These are phyloP conservation scores for Fraxinus sp. DNA, from an alignment of 305 asterid genomes.

Conservation along the genomic window DNA sequence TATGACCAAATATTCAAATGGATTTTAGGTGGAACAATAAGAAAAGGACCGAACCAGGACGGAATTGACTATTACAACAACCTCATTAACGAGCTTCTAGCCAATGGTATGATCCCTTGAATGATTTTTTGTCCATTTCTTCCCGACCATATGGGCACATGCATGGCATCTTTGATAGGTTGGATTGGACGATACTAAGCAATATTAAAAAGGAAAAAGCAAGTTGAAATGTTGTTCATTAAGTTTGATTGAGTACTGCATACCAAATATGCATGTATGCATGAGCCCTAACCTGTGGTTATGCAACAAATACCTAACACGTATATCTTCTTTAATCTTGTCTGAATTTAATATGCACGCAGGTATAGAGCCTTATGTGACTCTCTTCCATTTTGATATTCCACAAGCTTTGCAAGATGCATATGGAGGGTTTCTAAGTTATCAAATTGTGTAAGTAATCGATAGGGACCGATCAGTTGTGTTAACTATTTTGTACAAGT, in stretches of 20 bases:
- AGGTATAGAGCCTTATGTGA: conserved; percentile 58
- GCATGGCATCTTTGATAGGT: neutral
- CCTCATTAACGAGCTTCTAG: conserved; percentile 43
- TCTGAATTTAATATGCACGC: neutral
- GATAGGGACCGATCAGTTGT: neutral
- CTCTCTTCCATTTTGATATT: conserved; percentile 50
- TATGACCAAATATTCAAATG: neutral
- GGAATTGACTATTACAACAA: conserved; percentile 46
- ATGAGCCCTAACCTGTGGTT: too few relatives aligned
- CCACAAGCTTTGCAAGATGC: conserved; percentile 59
- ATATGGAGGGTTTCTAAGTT: conserved; percentile 53
- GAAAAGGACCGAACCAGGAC: conserved; percentile 40
- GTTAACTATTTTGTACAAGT: neutral
- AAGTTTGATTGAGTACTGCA: neutral
- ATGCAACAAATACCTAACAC: neutral
- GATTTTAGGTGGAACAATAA: conserved; percentile 38
- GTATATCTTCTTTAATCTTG: neutral
- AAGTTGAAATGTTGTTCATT: neutral
- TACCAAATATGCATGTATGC: neutral
- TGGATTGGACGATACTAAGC: neutral
- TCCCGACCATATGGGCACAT: neutral
- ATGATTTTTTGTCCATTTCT: neutral
- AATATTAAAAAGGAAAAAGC: neutral
- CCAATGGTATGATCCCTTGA: conserved; percentile 32
- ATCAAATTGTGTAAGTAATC: conserved; percentile 48